A percentile compares a stretch with the other conserved stretches of the same genome.
These are phyloP conservation scores for Guyanaporus albipodus DNA, from an alignment of 768 basidiomycete species.

Conservation along the genomic window DNA sequence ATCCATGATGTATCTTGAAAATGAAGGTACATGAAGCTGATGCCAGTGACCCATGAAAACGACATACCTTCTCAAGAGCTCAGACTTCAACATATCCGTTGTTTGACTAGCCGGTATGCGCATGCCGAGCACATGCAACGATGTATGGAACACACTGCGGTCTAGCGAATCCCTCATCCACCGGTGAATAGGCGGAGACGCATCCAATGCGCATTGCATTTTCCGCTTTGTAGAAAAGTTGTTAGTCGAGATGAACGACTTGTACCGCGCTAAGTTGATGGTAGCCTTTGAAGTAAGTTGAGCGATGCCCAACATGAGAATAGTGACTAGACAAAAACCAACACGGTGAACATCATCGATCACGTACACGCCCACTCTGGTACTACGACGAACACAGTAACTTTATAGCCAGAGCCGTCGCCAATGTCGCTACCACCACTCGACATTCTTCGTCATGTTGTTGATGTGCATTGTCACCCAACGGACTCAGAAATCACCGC, in stretches of 20 bases:
- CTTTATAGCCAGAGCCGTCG: not conserved
- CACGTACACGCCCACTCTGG: not conserved
- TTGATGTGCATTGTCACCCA: constrained; percentile 92
- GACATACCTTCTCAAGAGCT: constrained; percentile 56
- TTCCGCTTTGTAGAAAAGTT: not conserved
- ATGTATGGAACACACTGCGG: constrained; percentile 58
- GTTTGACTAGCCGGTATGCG: constrained; percentile 57
- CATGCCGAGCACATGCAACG: constrained; percentile 64
- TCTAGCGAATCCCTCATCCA: constrained; percentile 55
- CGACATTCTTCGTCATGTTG: constrained; percentile 59
- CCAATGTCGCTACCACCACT: constrained; percentile 22
- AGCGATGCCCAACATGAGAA: constrained; percentile 16
- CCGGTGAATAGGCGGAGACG: constrained; percentile 45
- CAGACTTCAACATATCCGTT: constrained; percentile 51
- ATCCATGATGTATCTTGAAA: constrained; percentile 55
- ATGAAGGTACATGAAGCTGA: constrained; percentile 10
- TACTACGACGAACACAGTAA: no score
- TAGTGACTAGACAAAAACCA: not conserved
- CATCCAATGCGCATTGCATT: constrained; percentile 31
- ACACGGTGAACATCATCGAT: not conserved
- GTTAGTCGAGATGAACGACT: not conserved
- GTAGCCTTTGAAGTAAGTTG: constrained; percentile 4
- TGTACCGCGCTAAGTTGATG: constrained; percentile 4
- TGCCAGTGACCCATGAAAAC: not conserved
- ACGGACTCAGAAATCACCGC: constrained; percentile 61